Percentiles rank a stretch among this genome's conserved stretches.
Evolutionary conservation across 2,329 filamentous ascomycete species (phyloP).

Genomic region (Dactylellina parvicollis): DNA sequence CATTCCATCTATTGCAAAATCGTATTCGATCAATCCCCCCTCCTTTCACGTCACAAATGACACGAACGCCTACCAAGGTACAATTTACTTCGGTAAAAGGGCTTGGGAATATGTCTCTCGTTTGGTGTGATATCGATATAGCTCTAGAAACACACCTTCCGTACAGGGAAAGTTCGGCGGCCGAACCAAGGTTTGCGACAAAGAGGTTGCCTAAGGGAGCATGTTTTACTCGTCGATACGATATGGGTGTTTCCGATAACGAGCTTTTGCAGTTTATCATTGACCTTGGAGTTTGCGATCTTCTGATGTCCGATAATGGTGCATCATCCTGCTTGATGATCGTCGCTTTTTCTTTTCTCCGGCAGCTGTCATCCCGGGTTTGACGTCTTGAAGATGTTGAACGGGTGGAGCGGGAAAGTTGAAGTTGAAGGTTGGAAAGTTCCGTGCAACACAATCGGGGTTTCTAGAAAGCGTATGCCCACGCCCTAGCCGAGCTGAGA

Average conservation of each 20-base stretch:
- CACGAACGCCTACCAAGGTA: conserved; percentile 43
- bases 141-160: conserved; percentile 34
- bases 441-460: background rate
- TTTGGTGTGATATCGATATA: conserved; percentile 27
- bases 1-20: conserved; percentile 30
- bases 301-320: conserved; percentile 3
- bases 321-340: background rate
- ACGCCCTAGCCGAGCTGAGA: conserved; percentile 6
- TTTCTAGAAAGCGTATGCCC: background rate
- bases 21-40: conserved; percentile 13
- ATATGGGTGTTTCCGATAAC: conserved; percentile 33
- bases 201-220: conserved; percentile 41
- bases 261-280: conserved; percentile 24
- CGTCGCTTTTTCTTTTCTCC: conserved; percentile 15
- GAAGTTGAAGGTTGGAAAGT: background rate
- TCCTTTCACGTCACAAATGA: background rate
- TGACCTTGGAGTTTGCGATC: background rate
- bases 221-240: conserved; percentile 17
- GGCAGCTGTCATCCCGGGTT: conserved; percentile 17
- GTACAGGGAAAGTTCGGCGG: conserved; percentile 28
- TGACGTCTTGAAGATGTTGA: background rate
- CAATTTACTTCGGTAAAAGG: conserved; percentile 14
- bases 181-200: conserved; percentile 35
- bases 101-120: conserved; percentile 16
- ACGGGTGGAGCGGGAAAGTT: background rate